phyloP scores from a whole-genome alignment of 2,329 filamentous ascomycete genomes.

The Ascocoryne sarcoides region DNA sequence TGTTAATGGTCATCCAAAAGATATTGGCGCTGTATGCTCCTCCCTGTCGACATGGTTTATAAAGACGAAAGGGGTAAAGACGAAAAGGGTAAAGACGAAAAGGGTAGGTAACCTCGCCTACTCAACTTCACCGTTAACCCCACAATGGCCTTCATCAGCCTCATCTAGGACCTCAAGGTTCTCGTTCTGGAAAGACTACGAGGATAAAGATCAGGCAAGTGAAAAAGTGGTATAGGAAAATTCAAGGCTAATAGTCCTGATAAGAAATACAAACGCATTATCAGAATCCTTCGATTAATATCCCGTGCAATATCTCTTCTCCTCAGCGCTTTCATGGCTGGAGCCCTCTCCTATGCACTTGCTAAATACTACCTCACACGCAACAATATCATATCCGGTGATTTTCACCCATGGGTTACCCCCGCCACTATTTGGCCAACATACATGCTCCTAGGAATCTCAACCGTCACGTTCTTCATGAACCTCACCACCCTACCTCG shows the following conservation, averaged over 20 bases:
- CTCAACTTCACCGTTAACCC: not conserved
- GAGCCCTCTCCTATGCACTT: conserved; percentile 13
- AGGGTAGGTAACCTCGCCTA: too few relatives aligned
- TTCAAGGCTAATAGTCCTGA: not conserved
- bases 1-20: too few relatives aligned
- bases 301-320: conserved; percentile 12
- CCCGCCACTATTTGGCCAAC: conserved; percentile 15
- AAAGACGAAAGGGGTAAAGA: too few relatives aligned
- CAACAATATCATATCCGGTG: conserved; percentile 4
- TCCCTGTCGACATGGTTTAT: too few relatives aligned
- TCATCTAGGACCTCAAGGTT: not conserved
- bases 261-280: conserved; percentile 15
- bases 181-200: not conserved
- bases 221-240: not conserved
- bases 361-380: conserved; percentile 15
- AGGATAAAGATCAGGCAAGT: not conserved
- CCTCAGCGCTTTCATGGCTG: conserved; percentile 13
- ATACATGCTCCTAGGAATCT: conserved; percentile 12
- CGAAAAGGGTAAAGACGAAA: too few relatives aligned
- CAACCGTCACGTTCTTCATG: conserved; percentile 13
- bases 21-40: too few relatives aligned
- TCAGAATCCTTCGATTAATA: conserved; percentile 16
- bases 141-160: not conserved
- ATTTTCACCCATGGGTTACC: conserved; percentile 8
- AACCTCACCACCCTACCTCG: conserved; percentile 10